Percentiles rank a stretch among this genome's conserved stretches.
These are phyloP conservation scores for Cyclotella baltica DNA, from an alignment of 108 stramenopile species.

Conservation along the genomic window DNA sequence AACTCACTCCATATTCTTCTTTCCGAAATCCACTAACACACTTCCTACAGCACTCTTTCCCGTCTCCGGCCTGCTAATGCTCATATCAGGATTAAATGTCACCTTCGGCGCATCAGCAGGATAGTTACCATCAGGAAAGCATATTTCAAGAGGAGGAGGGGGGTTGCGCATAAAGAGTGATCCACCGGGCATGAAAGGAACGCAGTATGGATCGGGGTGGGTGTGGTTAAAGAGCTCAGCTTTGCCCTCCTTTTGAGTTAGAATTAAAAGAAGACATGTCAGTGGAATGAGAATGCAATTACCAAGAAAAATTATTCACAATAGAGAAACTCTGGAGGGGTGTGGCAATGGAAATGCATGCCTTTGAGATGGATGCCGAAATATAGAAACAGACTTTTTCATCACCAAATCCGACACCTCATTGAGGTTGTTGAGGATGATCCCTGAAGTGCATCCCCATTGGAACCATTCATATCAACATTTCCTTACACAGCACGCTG, in stretches of 20 bases:
- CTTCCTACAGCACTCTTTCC: slow-evolving; percentile 79
- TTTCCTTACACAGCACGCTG: no score
- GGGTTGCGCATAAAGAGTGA: slow-evolving; percentile 98
- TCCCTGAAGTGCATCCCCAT: no score
- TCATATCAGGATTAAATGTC: slow-evolving; percentile 89
- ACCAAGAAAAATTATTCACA: no score
- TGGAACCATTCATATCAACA: no score
- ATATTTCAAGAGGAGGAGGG: slow-evolving; percentile 89
- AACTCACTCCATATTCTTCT: slow-evolving; percentile 90
- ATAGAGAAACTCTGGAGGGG: no score
- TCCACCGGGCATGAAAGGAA: slow-evolving; percentile 97
- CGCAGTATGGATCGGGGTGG: slow-evolving; percentile 93
- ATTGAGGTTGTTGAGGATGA: no score
- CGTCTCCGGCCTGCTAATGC: slow-evolving; percentile 76
- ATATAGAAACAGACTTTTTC: no score
- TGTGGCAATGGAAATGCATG: no score
- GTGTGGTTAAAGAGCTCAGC: slow-evolving; percentile 78
- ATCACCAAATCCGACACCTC: no score
- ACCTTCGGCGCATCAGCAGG: slow-evolving; percentile 84
- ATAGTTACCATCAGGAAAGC: slow-evolving; percentile 93
- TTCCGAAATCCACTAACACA: slow-evolving; percentile 89
- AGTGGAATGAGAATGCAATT: neutral
- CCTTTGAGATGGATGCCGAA: no score
- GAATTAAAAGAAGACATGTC: neutral
- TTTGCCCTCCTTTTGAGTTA: slow-evolving; percentile 62